Base-by-base conservation (phyloP, 805 yeast species). In the Ogataea chonburiensis region DNA sequence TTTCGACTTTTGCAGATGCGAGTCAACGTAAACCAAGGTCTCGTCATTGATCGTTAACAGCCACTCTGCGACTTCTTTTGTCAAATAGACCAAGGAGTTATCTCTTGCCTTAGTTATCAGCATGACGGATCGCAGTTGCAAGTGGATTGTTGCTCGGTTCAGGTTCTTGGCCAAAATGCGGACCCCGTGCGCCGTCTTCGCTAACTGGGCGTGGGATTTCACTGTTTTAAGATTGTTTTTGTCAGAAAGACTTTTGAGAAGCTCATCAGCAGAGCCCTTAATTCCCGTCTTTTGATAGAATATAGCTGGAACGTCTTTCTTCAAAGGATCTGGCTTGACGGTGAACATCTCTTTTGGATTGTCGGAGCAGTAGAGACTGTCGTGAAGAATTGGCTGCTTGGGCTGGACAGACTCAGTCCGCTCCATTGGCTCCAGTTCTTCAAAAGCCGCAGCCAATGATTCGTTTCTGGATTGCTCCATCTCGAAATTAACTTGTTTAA, bases 21-120 rank as follows among this genome's bases (percentile, higher is more conserved):
- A 66, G 54, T 91, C 96, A 8, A 91, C 94, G 55, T 79, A 85
- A 1, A 89, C 81, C 8, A 19, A 24, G 4, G 55, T 42, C 12
- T 40, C 22, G 2, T 42, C 37, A 19, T 61, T 57, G 16, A 62
- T 47, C 11, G 60, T 46, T 24, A 87, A 56, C 18, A 87, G 59
- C 91, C 93, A 88, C 50, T 78, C 86, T 1, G 86, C 80, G 46
- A 88, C 66, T 51, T 85, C 93, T 39, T 91, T 68, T 0, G 96
- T 85, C 29, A 86, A 64, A 51, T 76, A 79, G 5, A 84, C 77
- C 34, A 88, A 63, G 5, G 87, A 79, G 49, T 83, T 80, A 56
- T 88, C 96, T 37, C 94, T 70, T 1, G 94, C 93, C 58, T 87
- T 87, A n/a, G 96, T 87, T 13, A 88, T 88, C 10, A 87, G 76